phyloP scores from a whole-genome alignment of 2,329 filamentous ascomycete species.

The Sporothrix phasma region DNA sequence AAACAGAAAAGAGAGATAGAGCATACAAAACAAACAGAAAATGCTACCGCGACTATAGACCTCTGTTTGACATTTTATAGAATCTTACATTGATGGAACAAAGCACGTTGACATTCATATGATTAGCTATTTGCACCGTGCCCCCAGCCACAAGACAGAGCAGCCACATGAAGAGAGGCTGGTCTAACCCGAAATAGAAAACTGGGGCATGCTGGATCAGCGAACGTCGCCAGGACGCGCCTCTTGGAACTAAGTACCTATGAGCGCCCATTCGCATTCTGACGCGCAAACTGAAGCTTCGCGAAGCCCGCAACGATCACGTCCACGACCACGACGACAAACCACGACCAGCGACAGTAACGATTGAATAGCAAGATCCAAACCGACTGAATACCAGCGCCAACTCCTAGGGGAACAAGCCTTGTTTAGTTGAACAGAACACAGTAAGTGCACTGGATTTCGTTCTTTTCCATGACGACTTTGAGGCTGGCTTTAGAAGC shows the following conservation, averaged over 20 bases:
- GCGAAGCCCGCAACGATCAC: not conserved
- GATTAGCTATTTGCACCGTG: not conserved
- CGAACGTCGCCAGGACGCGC: not conserved
- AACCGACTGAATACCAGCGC: not conserved
- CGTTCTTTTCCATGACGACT: not conserved
- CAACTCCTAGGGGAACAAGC: not conserved
- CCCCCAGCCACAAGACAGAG: not conserved
- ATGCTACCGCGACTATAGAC: no score
- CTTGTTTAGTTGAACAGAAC: not conserved
- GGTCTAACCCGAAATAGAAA: not conserved
- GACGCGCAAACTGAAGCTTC: not conserved
- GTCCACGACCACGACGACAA: not conserved
- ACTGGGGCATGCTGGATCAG: not conserved
- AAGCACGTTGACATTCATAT: not conserved
- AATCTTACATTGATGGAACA: not conserved
- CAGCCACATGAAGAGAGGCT: not conserved
- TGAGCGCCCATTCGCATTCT: not conserved
- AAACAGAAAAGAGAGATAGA: not conserved
- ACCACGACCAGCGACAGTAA: not conserved
- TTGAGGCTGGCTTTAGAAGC: not conserved
- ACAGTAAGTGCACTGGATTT: not conserved
- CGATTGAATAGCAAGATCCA: no score
- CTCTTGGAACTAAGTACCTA: not conserved
- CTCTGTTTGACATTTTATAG: no score
- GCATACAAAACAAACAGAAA: no score